These are phyloP conservation scores for Amaranthus palmeri DNA, from an alignment of 148 eudicot species.

Conservation along the genomic window DNA sequence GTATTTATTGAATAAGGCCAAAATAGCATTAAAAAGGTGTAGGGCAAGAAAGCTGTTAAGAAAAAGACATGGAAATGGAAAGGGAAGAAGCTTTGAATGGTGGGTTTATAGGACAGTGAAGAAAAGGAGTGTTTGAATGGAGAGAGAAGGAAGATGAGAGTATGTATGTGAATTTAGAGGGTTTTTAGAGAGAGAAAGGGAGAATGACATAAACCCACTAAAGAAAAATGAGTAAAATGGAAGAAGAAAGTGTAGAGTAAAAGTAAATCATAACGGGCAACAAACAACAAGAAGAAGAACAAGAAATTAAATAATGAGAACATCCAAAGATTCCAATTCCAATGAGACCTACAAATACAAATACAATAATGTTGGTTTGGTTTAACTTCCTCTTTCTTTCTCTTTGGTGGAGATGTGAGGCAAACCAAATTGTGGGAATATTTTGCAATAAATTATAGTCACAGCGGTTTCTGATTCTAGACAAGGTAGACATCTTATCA, in stretches of 20 bases:
- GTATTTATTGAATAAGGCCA: not conserved
- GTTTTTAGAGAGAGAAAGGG: not conserved
- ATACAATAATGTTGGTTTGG: constrained; percentile 8
- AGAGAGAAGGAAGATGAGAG: not conserved
- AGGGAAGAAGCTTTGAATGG: constrained; percentile 8
- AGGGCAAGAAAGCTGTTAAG: not conserved
- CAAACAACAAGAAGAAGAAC: not conserved
- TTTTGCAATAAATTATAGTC: no score
- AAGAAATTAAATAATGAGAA: constrained; percentile 1
- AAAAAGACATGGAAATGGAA: constrained; percentile 2
- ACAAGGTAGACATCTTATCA: no score
- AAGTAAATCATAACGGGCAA: constrained; percentile 23
- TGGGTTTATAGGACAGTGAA: not conserved
- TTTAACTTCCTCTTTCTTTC: not conserved
- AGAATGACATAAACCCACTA: not conserved
- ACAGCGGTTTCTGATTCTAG: no score
- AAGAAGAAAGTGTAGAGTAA: not conserved
- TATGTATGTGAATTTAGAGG: no score
- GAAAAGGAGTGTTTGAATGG: constrained; percentile 1
- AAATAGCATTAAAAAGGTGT: constrained; percentile 5
- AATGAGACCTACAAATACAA: not conserved
- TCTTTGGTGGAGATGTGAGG: not conserved
- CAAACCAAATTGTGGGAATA: not conserved
- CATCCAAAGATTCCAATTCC: constrained; percentile 16
- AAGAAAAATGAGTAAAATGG: not conserved